A percentile compares a stretch with the other conserved stretches of the same genome.
phyloP scores from a whole-genome alignment of 768 basidiomycete genomes.

The Coprinopsis marcescibilis region DNA sequence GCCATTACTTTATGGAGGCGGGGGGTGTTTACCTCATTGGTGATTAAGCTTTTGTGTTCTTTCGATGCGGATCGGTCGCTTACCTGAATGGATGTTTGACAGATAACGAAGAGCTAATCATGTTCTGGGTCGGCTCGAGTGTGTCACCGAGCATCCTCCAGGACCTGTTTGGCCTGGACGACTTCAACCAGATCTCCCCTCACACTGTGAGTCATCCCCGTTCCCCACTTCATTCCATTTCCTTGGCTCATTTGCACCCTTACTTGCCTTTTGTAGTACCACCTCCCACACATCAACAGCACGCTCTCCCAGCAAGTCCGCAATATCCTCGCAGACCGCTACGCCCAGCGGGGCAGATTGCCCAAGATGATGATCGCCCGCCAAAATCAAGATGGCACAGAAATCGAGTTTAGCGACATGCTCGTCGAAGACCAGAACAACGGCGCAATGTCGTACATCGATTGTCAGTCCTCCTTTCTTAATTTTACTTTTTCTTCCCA shows the following conservation, averaged over 20 bases:
- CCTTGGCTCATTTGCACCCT: constrained; percentile 4
- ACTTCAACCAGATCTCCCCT: constrained; percentile 61
- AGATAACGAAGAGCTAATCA: constrained; percentile 87
- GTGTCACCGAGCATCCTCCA: constrained; percentile 75
- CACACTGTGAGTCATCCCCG: constrained; percentile 58
- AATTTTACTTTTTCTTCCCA: background rate
- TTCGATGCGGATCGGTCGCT: background rate
- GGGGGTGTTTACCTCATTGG: constrained; percentile 92
- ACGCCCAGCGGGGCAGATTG: constrained; percentile 43
- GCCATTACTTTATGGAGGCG: constrained; percentile 83
- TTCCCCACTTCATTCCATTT: constrained; percentile 5
- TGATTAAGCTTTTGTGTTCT: constrained; percentile 30
- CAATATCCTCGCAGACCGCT: constrained; percentile 74
- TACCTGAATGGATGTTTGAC: background rate
- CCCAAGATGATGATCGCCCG: constrained; percentile 72
- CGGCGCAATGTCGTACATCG: constrained; percentile 85
- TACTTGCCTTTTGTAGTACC: constrained; percentile 51
- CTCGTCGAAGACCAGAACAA: constrained; percentile 96
- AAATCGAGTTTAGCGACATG: constrained; percentile 97
- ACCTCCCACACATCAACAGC: constrained; percentile 66
- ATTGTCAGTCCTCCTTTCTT: constrained; percentile 52
- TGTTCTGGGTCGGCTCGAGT: constrained; percentile 87
- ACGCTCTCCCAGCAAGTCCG: constrained; percentile 78
- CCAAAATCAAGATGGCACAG: constrained; percentile 88
- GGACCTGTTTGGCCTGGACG: constrained; percentile 84